Evolutionary conservation across 1,284 basidiomycete genomes (phyloP).

Genomic region (Pyrrhoderma lamaoense): DNA sequence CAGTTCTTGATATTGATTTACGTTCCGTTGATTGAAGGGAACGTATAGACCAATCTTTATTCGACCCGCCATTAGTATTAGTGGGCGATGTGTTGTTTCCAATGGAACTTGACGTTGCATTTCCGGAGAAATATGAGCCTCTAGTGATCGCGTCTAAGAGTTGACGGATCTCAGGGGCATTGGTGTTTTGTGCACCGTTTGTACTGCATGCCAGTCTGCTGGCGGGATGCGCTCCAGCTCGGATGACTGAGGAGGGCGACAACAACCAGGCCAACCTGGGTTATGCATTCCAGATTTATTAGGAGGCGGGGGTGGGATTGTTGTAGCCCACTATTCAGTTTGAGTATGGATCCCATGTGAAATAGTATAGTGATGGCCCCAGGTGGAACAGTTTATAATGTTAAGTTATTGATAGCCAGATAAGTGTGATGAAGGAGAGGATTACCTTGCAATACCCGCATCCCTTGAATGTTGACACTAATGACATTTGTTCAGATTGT

Average conservation of each 20-base stretch:
- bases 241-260: constrained; percentile 52
- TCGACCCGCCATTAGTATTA: too few species aligned
- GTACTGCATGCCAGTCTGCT: constrained; percentile 76
- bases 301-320: constrained; percentile 43
- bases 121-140: too few species aligned
- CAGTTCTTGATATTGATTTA: constrained; percentile 8
- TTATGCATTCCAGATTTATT: constrained; percentile 46
- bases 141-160: constrained; percentile 53
- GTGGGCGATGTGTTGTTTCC: too few species aligned
- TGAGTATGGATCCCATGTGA: not conserved
- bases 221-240: constrained; percentile 57
- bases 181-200: constrained; percentile 57
- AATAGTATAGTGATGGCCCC: constrained; percentile 8
- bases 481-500: not conserved
- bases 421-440: constrained; percentile 21
- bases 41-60: constrained; percentile 23
- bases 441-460: constrained; percentile 79
- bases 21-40: constrained; percentile 28
- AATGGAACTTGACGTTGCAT: too few species aligned
- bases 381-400: constrained; percentile 18
- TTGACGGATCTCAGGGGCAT: constrained; percentile 64
- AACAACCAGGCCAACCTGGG: constrained; percentile 78
- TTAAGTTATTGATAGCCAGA: constrained; percentile 25
- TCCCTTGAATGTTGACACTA: constrained; percentile 74
- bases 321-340: constrained; percentile 56